A percentile compares a stretch with the other conserved stretches of the same genome.
These are phyloP conservation scores for Penicillium nordicum DNA, from an alignment of 2,329 filamentous ascomycete species.

Conservation along the genomic window DNA sequence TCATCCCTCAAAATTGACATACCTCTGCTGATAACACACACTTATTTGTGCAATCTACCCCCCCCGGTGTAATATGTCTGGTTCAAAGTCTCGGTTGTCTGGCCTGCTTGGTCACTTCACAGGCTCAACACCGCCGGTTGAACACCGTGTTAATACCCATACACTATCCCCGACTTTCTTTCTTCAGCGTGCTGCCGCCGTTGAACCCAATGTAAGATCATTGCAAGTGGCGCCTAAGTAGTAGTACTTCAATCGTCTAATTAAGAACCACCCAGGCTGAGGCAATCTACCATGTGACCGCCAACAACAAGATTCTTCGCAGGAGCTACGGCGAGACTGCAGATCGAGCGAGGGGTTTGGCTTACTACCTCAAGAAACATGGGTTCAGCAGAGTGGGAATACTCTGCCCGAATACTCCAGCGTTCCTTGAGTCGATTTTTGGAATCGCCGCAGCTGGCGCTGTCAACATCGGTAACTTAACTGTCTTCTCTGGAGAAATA, in stretches of 20 bases:
- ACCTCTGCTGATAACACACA: not conserved
- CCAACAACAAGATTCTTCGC: slow-evolving; percentile 69
- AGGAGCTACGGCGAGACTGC: slow-evolving; percentile 78
- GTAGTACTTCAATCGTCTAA: not conserved
- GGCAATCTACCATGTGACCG: slow-evolving; percentile 81
- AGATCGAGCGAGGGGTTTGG: slow-evolving; percentile 79
- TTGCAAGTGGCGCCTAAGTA: not conserved
- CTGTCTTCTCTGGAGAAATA: slow-evolving; percentile 27
- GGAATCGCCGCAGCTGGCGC: slow-evolving; percentile 79
- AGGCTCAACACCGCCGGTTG: slow-evolving; percentile 17
- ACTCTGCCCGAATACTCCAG: slow-evolving; percentile 86
- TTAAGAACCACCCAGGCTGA: slow-evolving; percentile 51
- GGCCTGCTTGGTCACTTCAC: slow-evolving; percentile 31
- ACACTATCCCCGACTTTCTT: slow-evolving; percentile 85
- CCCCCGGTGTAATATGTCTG: slow-evolving; percentile 19
- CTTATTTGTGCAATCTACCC: not conserved
- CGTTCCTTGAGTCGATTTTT: slow-evolving; percentile 87
- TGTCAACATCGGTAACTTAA: slow-evolving; percentile 61
- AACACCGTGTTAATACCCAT: slow-evolving; percentile 42
- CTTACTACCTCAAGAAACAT: slow-evolving; percentile 78
- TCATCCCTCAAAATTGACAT: not conserved
- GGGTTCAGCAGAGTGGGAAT: slow-evolving; percentile 76
- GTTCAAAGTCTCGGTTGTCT: slow-evolving; percentile 27
- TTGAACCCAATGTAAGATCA: slow-evolving; percentile 70
- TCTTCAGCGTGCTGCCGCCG: slow-evolving; percentile 76